Percentiles rank a stretch among this genome's conserved stretches.
These are phyloP conservation scores for Monotropa hypopitys DNA, from an alignment of 179 eudicot species.

Conservation along the genomic window DNA sequence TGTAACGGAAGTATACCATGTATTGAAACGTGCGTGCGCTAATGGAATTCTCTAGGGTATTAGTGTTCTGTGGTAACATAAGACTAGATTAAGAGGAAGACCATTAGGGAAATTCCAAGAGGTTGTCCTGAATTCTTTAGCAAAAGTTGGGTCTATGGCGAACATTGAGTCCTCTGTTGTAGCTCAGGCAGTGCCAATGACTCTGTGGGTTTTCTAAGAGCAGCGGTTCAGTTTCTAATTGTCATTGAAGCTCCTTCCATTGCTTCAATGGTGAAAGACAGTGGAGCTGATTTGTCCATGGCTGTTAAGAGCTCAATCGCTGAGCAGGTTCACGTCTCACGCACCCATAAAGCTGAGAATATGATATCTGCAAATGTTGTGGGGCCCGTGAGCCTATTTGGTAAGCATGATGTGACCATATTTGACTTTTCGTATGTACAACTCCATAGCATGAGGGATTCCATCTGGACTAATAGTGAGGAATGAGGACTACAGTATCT, in stretches of 20 bases:
- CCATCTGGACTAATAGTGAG: not conserved
- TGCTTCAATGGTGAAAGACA: not conserved
- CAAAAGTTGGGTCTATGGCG: not conserved
- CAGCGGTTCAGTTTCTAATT: not conserved
- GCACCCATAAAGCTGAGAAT: not conserved
- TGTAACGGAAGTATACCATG: too few relatives aligned
- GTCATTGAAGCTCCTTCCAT: not conserved
- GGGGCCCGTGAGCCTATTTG: not conserved
- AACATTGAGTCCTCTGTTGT: not conserved
- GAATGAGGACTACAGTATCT: not conserved
- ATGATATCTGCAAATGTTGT: not conserved
- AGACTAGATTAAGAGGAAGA: not conserved
- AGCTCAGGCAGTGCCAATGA: not conserved
- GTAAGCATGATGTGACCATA: not conserved
- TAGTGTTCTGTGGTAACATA: too few relatives aligned
- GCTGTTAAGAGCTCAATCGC: not conserved
- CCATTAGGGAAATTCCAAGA: not conserved
- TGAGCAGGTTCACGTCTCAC: not conserved
- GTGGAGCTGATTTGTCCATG: too few relatives aligned
- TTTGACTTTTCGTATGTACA: not conserved
- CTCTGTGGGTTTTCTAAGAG: not conserved
- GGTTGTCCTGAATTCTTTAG: too few relatives aligned
- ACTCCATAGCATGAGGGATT: not conserved
- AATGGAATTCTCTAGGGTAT: too few relatives aligned
- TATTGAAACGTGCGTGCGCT: too few relatives aligned